These are phyloP conservation scores for Protomyces pachydermus DNA, from an alignment of 1,139 yeast species.

Conservation along the genomic window DNA sequence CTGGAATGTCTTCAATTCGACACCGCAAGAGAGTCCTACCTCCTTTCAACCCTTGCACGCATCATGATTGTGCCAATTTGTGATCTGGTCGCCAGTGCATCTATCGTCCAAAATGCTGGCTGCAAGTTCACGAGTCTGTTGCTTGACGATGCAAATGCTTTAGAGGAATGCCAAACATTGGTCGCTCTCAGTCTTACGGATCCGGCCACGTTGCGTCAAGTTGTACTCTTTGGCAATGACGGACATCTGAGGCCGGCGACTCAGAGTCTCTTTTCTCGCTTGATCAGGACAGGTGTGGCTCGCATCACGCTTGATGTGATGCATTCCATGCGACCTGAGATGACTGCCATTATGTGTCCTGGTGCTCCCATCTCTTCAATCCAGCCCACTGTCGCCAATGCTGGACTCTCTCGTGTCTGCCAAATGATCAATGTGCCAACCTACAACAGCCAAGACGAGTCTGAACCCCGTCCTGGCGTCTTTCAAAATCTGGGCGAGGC, in stretches of 20 bases:
- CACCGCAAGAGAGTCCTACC: constrained; percentile 34
- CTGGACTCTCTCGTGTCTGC: constrained; percentile 43
- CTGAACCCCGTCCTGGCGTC: constrained; percentile 37
- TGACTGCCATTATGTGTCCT: background rate
- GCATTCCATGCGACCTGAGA: constrained; percentile 34
- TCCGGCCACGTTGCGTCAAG: constrained; percentile 34
- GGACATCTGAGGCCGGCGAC: constrained; percentile 36
- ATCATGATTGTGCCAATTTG: constrained; percentile 41
- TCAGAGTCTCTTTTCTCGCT: constrained; percentile 37
- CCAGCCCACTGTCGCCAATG: constrained; percentile 36
- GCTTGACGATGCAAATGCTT: constrained; percentile 40
- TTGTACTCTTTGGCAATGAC: constrained; percentile 42
- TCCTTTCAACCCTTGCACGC: constrained; percentile 37
- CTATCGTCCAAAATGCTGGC: constrained; percentile 33
- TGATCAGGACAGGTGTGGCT: constrained; percentile 37
- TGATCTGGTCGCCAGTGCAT: constrained; percentile 34
- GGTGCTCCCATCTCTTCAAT: background rate
- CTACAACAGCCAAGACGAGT: constrained; percentile 37
- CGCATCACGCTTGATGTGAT: constrained; percentile 34
- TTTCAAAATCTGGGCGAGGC: constrained; percentile 52
- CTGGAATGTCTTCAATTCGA: constrained; percentile 37
- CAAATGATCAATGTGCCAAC: constrained; percentile 45
- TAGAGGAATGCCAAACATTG: constrained; percentile 40
- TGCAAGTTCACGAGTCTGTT: constrained; percentile 39
- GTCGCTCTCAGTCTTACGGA: constrained; percentile 36